These are phyloP conservation scores for Quercus agrifolia DNA, from an alignment of 306 rosid species.

Conservation along the genomic window DNA sequence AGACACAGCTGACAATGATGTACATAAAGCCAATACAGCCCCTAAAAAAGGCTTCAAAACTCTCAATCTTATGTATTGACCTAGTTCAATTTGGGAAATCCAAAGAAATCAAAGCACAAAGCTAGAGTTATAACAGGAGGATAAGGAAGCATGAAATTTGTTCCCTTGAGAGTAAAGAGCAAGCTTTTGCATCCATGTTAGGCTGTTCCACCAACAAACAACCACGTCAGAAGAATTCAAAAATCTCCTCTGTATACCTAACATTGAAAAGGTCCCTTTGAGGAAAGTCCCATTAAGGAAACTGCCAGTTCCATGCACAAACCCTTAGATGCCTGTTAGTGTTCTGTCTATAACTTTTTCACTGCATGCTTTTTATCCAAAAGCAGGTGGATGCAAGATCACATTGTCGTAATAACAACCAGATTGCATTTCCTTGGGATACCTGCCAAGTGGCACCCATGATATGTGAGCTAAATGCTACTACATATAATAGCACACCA, in stretches of 20 bases:
- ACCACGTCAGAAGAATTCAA: background rate
- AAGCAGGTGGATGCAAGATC: background rate
- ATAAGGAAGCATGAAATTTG: background rate
- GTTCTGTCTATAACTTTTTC: background rate
- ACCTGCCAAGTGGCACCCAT: conserved; percentile 9
- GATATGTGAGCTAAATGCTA: background rate
- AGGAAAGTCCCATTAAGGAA: background rate
- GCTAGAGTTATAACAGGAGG: background rate
- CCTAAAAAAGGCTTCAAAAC: background rate
- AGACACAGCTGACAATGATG: background rate
- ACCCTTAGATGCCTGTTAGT: background rate
- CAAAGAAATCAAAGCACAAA: background rate
- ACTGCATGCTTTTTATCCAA: background rate
- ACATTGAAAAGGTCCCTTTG: background rate
- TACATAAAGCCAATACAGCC: background rate
- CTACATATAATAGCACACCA: background rate
- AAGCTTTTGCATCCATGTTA: background rate
- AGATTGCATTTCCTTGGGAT: conserved; percentile 1
- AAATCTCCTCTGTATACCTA: background rate
- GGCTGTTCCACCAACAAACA: background rate
- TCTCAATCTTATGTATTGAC: background rate
- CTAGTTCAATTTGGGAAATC: background rate
- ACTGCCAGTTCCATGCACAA: background rate
- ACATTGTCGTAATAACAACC: background rate
- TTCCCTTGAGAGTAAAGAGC: background rate